phyloP scores from a whole-genome alignment of 106 monocot species.

The Agapanthus africanus region DNA sequence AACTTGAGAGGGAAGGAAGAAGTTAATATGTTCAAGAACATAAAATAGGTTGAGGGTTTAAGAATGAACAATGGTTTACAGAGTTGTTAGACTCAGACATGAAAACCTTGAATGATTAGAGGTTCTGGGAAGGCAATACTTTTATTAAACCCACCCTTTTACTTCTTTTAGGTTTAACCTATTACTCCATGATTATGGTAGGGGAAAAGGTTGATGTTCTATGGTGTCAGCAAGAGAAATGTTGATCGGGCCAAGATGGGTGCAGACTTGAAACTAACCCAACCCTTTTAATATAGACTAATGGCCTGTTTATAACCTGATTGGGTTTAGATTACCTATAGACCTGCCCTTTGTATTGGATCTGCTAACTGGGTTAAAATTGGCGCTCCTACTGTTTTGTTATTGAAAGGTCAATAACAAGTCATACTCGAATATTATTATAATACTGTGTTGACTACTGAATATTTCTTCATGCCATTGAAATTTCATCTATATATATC shows the following conservation, averaged over 20 bases:
- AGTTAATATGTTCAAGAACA: neutral
- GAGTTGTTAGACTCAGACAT: neutral
- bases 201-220: neutral
- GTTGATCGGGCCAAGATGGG: neutral
- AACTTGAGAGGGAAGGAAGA: neutral
- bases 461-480: neutral
- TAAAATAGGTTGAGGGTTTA: neutral
- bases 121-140: neutral
- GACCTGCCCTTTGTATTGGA: no score
- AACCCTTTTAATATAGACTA: no score
- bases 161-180: neutral
- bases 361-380: neutral
- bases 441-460: neutral
- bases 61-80: neutral
- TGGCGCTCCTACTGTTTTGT: neutral
- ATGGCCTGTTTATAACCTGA: no score
- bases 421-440: no score
- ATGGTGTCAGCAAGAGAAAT: neutral
- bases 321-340: no score
- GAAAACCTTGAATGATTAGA: constrained; percentile 1
- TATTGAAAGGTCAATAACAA: no score
- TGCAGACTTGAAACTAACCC: no score
- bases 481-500: neutral
- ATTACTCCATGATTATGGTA: neutral
- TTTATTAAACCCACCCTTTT: neutral